These are phyloP conservation scores for Singerocomus inundabilis DNA, from an alignment of 1,284 basidiomycete species.

Conservation along the genomic window DNA sequence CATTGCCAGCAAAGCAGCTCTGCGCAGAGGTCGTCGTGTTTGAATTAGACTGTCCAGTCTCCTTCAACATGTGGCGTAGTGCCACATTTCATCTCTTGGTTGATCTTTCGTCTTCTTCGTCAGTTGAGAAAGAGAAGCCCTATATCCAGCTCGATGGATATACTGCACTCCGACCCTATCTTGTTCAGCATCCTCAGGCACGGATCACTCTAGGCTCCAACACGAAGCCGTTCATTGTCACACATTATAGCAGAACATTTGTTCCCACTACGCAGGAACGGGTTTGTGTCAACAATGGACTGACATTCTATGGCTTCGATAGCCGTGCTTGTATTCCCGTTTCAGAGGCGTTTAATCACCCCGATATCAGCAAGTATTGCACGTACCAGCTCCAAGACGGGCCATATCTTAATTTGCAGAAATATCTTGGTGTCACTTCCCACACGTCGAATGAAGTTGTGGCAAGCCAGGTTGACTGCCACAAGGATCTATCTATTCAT, in stretches of 20 bases:
- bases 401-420: constrained; percentile 37
- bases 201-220: constrained; percentile 40
- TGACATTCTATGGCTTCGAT: constrained; percentile 28
- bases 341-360: neutral
- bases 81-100: constrained; percentile 40
- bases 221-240: constrained; percentile 38
- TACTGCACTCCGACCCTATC: constrained; percentile 7
- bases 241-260: constrained; percentile 35
- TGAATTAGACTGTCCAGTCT: constrained; percentile 41
- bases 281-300: constrained; percentile 38
- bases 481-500: neutral
- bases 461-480: neutral
- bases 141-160: constrained; percentile 18
- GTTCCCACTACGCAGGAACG: constrained; percentile 28
- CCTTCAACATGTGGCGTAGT: constrained; percentile 44
- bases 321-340: constrained; percentile 13
- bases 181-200: constrained; percentile 14
- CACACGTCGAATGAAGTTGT: neutral
- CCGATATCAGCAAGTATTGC: constrained; percentile 23
- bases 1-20: constrained; percentile 36
- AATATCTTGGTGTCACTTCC: constrained; percentile 34
- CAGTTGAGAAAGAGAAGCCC: neutral
- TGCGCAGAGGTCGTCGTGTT: constrained; percentile 40
- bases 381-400: constrained; percentile 29
- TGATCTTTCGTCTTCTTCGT: constrained; percentile 29